These are phyloP conservation scores for Cymbomonas tetramitiformis DNA, from an alignment of 139 green algal genomes.

Conservation along the genomic window DNA sequence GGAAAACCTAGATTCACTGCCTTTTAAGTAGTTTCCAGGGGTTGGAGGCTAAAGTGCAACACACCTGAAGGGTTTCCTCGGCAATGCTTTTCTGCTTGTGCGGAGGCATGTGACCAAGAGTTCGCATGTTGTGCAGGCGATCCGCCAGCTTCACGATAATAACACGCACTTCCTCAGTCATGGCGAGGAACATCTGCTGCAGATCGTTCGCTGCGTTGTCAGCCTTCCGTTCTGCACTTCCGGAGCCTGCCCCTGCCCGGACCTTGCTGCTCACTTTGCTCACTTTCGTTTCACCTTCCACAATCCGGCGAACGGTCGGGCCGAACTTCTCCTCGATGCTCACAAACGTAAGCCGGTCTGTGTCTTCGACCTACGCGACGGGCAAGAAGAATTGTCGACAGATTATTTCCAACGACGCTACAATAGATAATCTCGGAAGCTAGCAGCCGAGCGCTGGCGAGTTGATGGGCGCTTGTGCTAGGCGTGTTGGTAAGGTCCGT, in stretches of 20 bases:
- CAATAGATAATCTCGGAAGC: too few relatives aligned
- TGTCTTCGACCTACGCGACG: too few relatives aligned
- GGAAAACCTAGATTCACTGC: too few relatives aligned
- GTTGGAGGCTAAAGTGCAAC: too few relatives aligned
- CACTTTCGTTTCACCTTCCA: conserved; percentile 82
- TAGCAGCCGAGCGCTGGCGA: too few relatives aligned
- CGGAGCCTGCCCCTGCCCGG: neutral
- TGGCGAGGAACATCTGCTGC: conserved; percentile 72
- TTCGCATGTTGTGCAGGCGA: conserved; percentile 86
- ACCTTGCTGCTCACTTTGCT: conserved; percentile 15
- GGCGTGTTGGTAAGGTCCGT: too few relatives aligned
- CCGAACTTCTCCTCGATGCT: conserved; percentile 59
- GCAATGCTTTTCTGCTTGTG: conserved; percentile 49
- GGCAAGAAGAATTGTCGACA: too few relatives aligned
- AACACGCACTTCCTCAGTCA: conserved; percentile 79
- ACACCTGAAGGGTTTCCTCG: conserved; percentile 16
- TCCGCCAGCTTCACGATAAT: conserved; percentile 87
- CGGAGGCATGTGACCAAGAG: conserved; percentile 58
- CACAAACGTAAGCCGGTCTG: conserved; percentile 54
- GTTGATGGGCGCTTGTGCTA: too few relatives aligned
- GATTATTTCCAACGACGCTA: too few relatives aligned
- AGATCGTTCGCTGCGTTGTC: conserved; percentile 58
- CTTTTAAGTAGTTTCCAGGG: too few relatives aligned
- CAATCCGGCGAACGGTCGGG: conserved; percentile 49
- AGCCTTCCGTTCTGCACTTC: neutral